A percentile compares a stretch with the other conserved stretches of the same genome.
phyloP scores from a whole-genome alignment of 2,329 filamentous ascomycete species.

The Albophoma yamanashiensis region DNA sequence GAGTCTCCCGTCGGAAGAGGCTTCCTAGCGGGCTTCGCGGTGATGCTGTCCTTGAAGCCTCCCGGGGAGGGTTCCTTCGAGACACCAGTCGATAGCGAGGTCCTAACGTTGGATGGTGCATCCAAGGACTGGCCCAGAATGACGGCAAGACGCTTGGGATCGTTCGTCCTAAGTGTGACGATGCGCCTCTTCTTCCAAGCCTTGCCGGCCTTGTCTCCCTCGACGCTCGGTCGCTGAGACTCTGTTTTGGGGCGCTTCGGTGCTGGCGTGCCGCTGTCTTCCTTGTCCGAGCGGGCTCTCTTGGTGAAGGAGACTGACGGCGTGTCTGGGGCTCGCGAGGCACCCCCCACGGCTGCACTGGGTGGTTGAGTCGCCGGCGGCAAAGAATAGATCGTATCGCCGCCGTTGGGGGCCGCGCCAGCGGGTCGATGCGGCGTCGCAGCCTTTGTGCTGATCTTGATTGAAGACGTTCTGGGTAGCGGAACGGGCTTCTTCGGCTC shows the following conservation, averaged over 20 bases:
- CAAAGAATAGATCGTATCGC: conserved; percentile 2
- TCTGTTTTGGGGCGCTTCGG: conserved; percentile 29
- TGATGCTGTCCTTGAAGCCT: conserved; percentile 17
- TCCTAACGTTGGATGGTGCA: conserved; percentile 13
- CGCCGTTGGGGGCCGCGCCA: not conserved
- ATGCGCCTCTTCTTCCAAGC: conserved; percentile 17
- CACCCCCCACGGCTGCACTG: conserved; percentile 9
- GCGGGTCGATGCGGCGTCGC: conserved; percentile 10
- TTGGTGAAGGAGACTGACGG: conserved; percentile 16
- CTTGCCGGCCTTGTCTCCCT: conserved; percentile 10
- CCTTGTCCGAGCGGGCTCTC: conserved; percentile 25
- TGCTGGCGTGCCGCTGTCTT: conserved; percentile 20
- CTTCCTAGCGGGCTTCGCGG: conserved; percentile 23
- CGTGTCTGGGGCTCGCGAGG: conserved; percentile 8
- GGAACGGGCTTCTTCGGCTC: conserved; percentile 18
- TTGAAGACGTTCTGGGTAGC: conserved; percentile 22
- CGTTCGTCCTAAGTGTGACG: conserved; percentile 24
- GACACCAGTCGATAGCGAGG: conserved; percentile 20
- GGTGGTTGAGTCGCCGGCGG: not conserved
- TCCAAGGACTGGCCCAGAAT: conserved; percentile 19
- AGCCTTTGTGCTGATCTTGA: conserved; percentile 27
- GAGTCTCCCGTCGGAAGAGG: conserved; percentile 21
- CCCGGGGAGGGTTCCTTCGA: conserved; percentile 14
- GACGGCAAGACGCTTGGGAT: conserved; percentile 22
- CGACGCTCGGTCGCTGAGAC: conserved; percentile 8